A percentile compares a stretch with the other conserved stretches of the same genome.
Conservation (phyloP, 192 early-diverging fungal genomes). For the Umbelopsis sp. region DNA sequence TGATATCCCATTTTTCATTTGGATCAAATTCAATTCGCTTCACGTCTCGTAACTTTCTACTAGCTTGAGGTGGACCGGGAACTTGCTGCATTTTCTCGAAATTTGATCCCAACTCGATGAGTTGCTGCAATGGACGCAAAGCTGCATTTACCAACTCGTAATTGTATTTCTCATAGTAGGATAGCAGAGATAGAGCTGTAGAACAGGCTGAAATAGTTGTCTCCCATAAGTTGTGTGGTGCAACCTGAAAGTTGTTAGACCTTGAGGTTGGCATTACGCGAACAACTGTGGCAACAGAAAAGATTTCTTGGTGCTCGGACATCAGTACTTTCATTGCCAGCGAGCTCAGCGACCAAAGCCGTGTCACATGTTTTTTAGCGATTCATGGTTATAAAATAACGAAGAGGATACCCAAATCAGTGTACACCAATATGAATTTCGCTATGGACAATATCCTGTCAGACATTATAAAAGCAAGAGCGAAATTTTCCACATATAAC, state of each 20-base stretch:
- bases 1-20: conserved; percentile 19
- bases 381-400: no score
- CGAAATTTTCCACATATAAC: no score
- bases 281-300: no score
- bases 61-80: background rate
- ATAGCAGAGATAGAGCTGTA: conserved; percentile 4
- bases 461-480: no score
- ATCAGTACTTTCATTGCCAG: no score
- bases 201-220: conserved; percentile 6
- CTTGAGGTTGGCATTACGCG: background rate
- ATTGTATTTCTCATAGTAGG: conserved; percentile 17
- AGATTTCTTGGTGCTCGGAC: no score
- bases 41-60: background rate
- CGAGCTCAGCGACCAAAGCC: no score
- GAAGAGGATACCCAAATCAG: no score
- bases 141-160: conserved; percentile 11
- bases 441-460: no score
- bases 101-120: conserved; percentile 7
- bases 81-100: conserved; percentile 9
- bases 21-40: background rate
- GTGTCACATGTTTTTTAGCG: no score
- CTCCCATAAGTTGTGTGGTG: conserved; percentile 13
- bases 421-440: no score
- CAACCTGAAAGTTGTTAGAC: background rate
- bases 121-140: conserved; percentile 4